Percentiles rank a stretch among this genome's conserved stretches.
These are phyloP conservation scores for Paecilomyces niveus DNA, from an alignment of 2,329 filamentous ascomycete species.

Conservation along the genomic window DNA sequence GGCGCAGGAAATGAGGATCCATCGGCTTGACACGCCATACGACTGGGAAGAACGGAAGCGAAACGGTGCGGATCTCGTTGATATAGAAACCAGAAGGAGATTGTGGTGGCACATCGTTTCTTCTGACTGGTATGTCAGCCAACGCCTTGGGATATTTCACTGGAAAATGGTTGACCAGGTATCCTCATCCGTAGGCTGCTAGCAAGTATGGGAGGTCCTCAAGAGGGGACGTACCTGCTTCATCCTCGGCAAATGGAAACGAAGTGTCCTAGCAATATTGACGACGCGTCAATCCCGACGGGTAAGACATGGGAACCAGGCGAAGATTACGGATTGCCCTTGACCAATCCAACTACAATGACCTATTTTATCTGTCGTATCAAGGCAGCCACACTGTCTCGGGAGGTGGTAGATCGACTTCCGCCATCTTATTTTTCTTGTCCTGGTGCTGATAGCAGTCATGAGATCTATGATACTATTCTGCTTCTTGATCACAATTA, in stretches of 20 bases:
- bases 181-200: background rate
- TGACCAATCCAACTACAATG: background rate
- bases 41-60: background rate
- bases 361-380: background rate
- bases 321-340: background rate
- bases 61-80: background rate
- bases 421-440: background rate
- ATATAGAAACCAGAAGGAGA: background rate
- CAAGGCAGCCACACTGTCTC: background rate
- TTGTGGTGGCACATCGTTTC: constrained; percentile 1
- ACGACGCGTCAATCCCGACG: background rate
- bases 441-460: background rate
- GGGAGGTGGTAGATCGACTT: background rate
- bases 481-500: background rate
- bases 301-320: background rate
- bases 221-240: background rate
- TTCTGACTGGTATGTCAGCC: background rate
- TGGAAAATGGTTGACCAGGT: background rate
- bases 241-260: background rate
- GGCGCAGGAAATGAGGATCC: background rate
- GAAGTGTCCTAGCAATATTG: background rate
- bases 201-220: background rate
- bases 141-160: background rate
- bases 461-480: background rate
- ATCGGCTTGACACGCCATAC: background rate